Percentiles rank a stretch among this genome's conserved stretches.
Evolutionary conservation across 2,329 filamentous ascomycete species (phyloP).

Genomic region (Phialophora tarda): DNA sequence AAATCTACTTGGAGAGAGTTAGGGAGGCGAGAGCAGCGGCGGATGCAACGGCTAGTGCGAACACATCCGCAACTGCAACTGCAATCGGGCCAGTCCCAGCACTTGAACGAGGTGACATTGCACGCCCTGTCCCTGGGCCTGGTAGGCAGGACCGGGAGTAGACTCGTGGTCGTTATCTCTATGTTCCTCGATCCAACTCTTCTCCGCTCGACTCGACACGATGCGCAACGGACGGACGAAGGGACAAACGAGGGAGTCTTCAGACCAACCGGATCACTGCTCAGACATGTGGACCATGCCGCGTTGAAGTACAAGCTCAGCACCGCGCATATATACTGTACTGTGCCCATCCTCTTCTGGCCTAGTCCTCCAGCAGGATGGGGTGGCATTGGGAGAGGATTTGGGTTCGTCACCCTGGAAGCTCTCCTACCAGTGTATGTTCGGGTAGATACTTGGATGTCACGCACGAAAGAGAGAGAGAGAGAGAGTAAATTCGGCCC

Average conservation of each 20-base stretch:
- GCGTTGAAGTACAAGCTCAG: too few relatives aligned
- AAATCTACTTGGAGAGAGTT: not conserved
- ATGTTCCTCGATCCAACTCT: not conserved
- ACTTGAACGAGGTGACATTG: not conserved
- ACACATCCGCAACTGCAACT: too few relatives aligned
- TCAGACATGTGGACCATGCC: not conserved
- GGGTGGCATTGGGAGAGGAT: too few relatives aligned
- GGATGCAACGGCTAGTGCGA: not conserved
- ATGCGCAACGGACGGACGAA: not conserved
- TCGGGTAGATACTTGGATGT: too few relatives aligned
- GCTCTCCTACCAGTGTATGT: too few relatives aligned
- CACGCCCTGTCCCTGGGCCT: not conserved
- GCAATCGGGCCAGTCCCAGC: too few relatives aligned
- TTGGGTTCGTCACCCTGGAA: too few relatives aligned
- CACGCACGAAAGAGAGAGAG: too few relatives aligned
- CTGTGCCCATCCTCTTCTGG: too few relatives aligned
- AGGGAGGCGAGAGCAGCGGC: not conserved
- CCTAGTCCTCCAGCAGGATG: too few relatives aligned
- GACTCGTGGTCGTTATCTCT: not conserved
- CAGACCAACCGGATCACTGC: not conserved
- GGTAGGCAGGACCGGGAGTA: not conserved
- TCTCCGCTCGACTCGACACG: not conserved
- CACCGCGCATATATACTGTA: too few relatives aligned
- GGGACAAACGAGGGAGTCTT: not conserved
- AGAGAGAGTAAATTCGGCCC: too few relatives aligned